Conservation (phyloP, 352 stramenopile genomes). For the Blastocystis sp. region DNA sequence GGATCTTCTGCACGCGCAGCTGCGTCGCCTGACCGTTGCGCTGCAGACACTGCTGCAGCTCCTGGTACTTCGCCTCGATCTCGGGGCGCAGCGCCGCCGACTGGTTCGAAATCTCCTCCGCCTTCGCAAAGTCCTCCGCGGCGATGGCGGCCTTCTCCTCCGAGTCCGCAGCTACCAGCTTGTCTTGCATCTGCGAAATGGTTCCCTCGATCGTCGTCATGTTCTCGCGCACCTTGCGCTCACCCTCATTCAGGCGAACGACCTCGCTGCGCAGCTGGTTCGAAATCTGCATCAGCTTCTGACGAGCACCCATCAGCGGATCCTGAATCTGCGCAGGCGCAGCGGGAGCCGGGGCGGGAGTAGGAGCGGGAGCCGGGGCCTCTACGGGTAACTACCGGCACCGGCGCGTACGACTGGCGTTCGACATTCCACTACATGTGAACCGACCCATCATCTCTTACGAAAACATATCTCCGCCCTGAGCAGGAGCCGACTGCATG, state of each 20-base stretch:
- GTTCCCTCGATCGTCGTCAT: background rate
- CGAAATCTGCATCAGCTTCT: slow-evolving; percentile 56
- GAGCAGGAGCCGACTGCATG: slow-evolving; percentile 5
- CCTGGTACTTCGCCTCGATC: slow-evolving; percentile 12
- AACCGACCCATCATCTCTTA: background rate
- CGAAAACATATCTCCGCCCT: slow-evolving; percentile 49
- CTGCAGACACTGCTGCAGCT: slow-evolving; percentile 2
- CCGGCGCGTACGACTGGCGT: background rate
- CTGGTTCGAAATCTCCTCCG: slow-evolving; percentile 38
- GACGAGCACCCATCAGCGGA: slow-evolving; percentile 39
- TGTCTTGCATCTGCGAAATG: slow-evolving; percentile 6
- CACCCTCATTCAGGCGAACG: slow-evolving; percentile 46
- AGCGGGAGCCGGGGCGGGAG: slow-evolving; percentile 9
- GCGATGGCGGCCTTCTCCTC: slow-evolving; percentile 1
- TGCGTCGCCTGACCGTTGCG: slow-evolving; percentile 33
- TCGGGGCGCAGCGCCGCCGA: background rate
- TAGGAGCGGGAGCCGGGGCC: slow-evolving; percentile 24
- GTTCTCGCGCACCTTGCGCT: slow-evolving; percentile 43
- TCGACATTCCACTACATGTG: slow-evolving; percentile 31
- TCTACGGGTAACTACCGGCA: background rate
- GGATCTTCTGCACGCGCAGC: slow-evolving; percentile 49
- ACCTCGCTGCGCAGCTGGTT: slow-evolving; percentile 55
- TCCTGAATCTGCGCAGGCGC: background rate
- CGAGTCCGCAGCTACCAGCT: slow-evolving; percentile 26
- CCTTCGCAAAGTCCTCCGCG: slow-evolving; percentile 48